Percentiles rank a stretch among this genome's conserved stretches.
These are phyloP conservation scores for Bolboschoenoplectus hybrid DNA, from an alignment of 202 grass and related monocot genomes.

Conservation along the genomic window DNA sequence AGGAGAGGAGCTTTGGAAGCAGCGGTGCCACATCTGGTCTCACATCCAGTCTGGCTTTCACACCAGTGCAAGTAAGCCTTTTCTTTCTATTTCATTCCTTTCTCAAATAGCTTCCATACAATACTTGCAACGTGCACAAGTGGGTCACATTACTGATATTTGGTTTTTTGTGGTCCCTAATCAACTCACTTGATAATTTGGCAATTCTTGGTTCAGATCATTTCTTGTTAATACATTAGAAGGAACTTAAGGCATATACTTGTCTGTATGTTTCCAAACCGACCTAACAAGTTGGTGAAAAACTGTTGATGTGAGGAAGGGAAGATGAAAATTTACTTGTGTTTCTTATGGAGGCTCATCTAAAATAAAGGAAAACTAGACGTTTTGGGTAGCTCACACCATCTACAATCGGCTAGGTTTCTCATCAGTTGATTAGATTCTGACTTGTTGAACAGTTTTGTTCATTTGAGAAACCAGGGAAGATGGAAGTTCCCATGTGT, in stretches of 20 bases:
- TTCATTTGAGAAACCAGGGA: conserved; percentile 5
- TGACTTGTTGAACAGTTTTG: not conserved
- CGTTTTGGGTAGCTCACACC: not conserved
- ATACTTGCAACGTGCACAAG: not conserved
- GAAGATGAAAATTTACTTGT: not conserved
- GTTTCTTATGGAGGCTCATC: not conserved
- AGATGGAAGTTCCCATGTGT: not conserved
- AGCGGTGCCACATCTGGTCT: conserved; percentile 80
- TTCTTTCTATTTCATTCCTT: not conserved
- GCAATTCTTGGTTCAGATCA: conserved; percentile 9
- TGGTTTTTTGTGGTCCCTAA: not conserved
- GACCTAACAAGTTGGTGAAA: conserved; percentile 5
- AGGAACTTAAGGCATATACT: not conserved
- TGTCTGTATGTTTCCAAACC: not conserved
- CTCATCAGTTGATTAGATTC: not conserved
- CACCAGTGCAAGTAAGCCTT: conserved; percentile 71
- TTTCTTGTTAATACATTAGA: not conserved
- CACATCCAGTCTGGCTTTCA: conserved; percentile 85
- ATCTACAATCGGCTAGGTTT: not conserved
- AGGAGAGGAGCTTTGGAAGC: conserved; percentile 80
- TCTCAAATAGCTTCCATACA: not conserved
- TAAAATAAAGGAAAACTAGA: not conserved
- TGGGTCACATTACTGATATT: not conserved
- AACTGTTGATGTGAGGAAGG: not conserved
- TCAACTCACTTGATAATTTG: not conserved